Base-by-base conservation (phyloP, 805 yeast genomes). In the Teunomyces atbi region DNA sequence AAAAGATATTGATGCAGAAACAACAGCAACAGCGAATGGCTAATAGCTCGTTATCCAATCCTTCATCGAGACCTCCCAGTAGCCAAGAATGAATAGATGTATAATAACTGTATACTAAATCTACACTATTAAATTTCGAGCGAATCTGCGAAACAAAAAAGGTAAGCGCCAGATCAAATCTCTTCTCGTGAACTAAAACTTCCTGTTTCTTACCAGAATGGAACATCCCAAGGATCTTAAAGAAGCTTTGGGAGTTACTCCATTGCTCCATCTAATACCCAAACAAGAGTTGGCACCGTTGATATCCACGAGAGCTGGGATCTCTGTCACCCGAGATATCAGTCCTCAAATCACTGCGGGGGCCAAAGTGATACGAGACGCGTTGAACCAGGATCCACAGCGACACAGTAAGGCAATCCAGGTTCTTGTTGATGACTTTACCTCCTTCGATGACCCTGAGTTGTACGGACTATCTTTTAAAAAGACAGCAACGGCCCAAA, bases 1-100 rank as follows among this genome's bases (percentile, higher is more conserved):
- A 68, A 57, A 61, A 66, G 46, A 51, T 65, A 30, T 55, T 68
- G 50, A 60, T 68, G 41, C 68, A 66, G 39, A 62, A 61, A 44
- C 64, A 65, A 18, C 68, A 64, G 44, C 62, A 61, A 43, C 60
- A 57, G 30, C 60, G 15, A 26, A 39, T 32, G 45, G 35, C 13
- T 35, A 42, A 20, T 37, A n/a, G 6, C 26, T 12, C 18, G 10
- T 8, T 13, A 4, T 16, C 19, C 30, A 20, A 42, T 30, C n/a
- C 36, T 7, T 12, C 28, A 37, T 23, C 32, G n/a, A 42, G 45
- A 36, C 38, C 26, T 5, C 34, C 30, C 18, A 18, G 21, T 13
- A 30, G 45, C 26, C 28, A 34, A 13, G 40, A 42, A 12, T 36
- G 13, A 36, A 21, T 36, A 36, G 39, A 38, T 38, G 32, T 38